These are phyloP conservation scores for Moniliella sp. DNA, from an alignment of 1,284 basidiomycete species.

Conservation along the genomic window DNA sequence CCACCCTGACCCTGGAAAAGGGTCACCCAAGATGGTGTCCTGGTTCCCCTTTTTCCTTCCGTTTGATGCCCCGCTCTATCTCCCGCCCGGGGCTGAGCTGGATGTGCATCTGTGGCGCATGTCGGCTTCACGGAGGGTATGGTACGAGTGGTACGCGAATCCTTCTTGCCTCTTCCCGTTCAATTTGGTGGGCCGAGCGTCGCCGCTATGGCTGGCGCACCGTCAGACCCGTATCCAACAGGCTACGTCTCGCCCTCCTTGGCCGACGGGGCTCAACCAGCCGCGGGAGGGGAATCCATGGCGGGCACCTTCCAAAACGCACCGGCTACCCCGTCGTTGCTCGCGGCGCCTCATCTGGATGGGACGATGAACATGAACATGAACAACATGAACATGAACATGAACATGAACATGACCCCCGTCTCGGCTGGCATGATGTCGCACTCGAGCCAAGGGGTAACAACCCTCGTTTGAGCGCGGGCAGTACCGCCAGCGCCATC, in stretches of 20 bases:
- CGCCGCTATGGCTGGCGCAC: conserved; percentile 1
- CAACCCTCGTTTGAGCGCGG: no score
- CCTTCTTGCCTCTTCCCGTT: conserved; percentile 48
- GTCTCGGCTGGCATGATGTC: no score
- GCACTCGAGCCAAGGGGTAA: no score
- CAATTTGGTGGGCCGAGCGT: background rate
- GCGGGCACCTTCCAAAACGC: conserved; percentile 17
- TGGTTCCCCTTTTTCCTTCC: conserved; percentile 99
- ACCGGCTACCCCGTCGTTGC: conserved; percentile 18
- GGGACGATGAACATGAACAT: no score
- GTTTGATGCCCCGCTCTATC: conserved; percentile 63
- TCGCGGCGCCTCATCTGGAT: conserved; percentile 6
- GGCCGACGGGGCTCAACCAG: background rate
- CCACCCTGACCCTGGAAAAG: conserved; percentile 63
- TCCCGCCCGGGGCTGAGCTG: conserved; percentile 73
- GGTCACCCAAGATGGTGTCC: conserved; percentile 70
- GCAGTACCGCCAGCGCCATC: no score
- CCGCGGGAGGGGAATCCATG: background rate
- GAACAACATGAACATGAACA: no score
- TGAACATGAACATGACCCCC: no score
- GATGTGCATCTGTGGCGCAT: conserved; percentile 85
- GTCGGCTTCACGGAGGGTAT: conserved; percentile 55
- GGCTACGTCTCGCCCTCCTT: background rate
- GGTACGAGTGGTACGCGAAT: conserved; percentile 99
- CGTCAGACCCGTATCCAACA: no score